Evolutionary conservation across 495 filamentous ascomycete species (phyloP).

Genomic region (Penicillium cataractarum): DNA sequence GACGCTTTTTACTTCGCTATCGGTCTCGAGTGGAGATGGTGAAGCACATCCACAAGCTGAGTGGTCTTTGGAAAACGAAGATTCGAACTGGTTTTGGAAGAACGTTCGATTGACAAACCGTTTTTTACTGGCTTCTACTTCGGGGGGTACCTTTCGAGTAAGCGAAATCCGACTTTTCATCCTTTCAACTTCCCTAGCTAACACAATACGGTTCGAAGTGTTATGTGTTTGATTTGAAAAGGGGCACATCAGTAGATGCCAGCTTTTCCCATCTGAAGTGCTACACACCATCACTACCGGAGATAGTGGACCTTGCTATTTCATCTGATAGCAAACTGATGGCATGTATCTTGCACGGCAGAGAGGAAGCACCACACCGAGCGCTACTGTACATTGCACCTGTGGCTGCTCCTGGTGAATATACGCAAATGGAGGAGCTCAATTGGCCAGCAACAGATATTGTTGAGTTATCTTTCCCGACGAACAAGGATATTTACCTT

Average conservation of each 20-base stretch:
- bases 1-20: background rate
- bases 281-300: background rate
- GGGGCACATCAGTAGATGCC: background rate
- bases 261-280: background rate
- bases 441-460: background rate
- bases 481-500: background rate
- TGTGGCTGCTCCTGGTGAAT: background rate
- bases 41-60: background rate
- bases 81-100: background rate
- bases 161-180: background rate
- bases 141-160: background rate
- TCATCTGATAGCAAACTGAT: background rate
- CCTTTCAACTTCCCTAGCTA: background rate
- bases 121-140: background rate
- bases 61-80: background rate
- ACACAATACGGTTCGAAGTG: background rate
- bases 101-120: background rate
- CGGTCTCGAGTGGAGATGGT: background rate
- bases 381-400: background rate
- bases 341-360: background rate
- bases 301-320: background rate
- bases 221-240: background rate
- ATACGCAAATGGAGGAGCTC: background rate
- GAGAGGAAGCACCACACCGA: background rate
- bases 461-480: background rate